phyloP scores from a whole-genome alignment of 805 yeast genomes.

The Metschnikowia henanensis region DNA sequence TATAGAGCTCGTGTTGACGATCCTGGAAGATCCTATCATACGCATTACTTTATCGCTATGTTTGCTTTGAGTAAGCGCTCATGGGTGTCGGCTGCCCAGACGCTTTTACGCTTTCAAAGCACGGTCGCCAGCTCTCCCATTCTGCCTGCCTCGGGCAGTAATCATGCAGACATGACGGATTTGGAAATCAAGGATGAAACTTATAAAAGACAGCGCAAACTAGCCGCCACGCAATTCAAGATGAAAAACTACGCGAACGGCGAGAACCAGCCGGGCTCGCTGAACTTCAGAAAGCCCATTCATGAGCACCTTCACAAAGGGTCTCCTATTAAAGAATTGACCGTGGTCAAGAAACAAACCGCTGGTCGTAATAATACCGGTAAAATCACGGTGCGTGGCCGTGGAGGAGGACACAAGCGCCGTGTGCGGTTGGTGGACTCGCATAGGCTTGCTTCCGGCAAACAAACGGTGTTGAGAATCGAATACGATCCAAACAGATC shows the following conservation, averaged over 20 bases:
- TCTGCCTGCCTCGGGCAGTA: constrained; percentile 3
- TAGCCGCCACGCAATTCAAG: constrained; percentile 66
- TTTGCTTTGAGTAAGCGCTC: constrained; percentile 17
- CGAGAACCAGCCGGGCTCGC: constrained; percentile 74
- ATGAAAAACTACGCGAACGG: constrained; percentile 75
- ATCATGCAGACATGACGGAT: constrained; percentile 52
- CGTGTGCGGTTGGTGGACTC: constrained; percentile 84
- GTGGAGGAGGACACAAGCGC: constrained; percentile 96
- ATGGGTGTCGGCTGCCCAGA: constrained; percentile 15
- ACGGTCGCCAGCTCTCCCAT: constrained; percentile 9
- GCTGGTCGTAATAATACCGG: constrained; percentile 94
- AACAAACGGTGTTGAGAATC: constrained; percentile 78
- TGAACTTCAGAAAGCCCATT: constrained; percentile 87
- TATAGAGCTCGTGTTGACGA: background rate
- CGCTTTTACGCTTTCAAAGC: constrained; percentile 17
- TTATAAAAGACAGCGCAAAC: constrained; percentile 68
- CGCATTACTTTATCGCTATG: constrained; percentile 9
- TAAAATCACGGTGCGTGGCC: constrained; percentile 85
- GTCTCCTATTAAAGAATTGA: constrained; percentile 72
- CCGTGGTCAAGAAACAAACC: constrained; percentile 66
- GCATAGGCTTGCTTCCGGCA: constrained; percentile 64
- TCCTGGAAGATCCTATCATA: background rate
- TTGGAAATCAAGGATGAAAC: constrained; percentile 78
- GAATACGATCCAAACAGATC: constrained; percentile 96
- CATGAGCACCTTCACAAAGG: constrained; percentile 89